Conservation (phyloP, 129 eudicot genomes). For the Artemisia tridentata region DNA sequence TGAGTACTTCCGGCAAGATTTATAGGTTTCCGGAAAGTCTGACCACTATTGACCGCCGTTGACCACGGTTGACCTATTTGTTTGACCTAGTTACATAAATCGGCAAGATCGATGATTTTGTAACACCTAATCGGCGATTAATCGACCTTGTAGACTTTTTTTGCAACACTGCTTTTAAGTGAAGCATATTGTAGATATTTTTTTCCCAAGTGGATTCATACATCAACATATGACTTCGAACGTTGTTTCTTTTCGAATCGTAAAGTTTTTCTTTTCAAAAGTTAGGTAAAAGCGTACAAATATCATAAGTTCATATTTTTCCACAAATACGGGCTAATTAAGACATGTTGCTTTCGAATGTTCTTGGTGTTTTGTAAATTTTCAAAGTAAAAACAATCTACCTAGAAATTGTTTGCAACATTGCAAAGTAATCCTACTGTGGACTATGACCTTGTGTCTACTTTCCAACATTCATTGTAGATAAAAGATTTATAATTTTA, state of each 20-base stretch:
- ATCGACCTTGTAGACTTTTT: no score
- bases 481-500: no score
- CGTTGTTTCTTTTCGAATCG: background rate
- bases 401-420: slow-evolving; percentile 17
- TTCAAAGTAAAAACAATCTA: background rate
- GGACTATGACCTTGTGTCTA: slow-evolving; percentile 34
- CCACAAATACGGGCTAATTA: background rate
- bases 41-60: no score
- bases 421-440: slow-evolving; percentile 13
- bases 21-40: no score
- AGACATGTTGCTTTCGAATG: no score
- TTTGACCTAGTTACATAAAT: no score
- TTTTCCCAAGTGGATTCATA: background rate
- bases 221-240: background rate
- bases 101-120: no score
- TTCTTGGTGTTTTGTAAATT: no score
- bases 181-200: background rate
- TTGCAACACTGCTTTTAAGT: no score
- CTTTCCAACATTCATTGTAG: background rate
- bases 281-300: background rate
- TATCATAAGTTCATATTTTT: background rate
- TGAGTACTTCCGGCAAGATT: no score
- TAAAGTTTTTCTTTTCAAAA: background rate
- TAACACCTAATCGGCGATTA: no score
- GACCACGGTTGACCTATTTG: no score